phyloP scores from a whole-genome alignment of 768 basidiomycete species.

The Candolleomyces efflorescens region DNA sequence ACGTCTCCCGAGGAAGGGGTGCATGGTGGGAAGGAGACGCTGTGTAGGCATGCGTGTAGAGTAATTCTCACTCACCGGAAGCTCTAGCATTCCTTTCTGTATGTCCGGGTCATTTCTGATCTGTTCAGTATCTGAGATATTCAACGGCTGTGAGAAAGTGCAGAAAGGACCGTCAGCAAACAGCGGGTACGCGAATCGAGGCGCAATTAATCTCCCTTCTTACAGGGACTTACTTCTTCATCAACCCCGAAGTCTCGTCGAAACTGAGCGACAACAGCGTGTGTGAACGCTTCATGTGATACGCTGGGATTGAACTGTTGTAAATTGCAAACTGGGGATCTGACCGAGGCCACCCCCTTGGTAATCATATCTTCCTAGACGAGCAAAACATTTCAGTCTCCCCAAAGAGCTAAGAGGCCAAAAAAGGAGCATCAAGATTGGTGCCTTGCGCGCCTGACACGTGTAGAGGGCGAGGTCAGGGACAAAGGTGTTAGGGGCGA shows the following conservation, averaged over 20 bases:
- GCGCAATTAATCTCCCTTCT: neutral
- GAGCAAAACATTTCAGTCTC: neutral
- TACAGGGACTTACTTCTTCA: conserved; percentile 21
- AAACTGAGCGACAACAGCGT: conserved; percentile 69
- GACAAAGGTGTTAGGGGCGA: too few species aligned
- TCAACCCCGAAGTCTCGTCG: conserved; percentile 44
- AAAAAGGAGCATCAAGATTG: neutral
- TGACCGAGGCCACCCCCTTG: conserved; percentile 85
- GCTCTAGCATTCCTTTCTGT: conserved; percentile 62
- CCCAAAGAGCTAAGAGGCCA: neutral
- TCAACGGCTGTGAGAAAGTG: conserved; percentile 28
- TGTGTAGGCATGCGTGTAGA: neutral
- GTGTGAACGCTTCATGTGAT: conserved; percentile 67
- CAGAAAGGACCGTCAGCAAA: neutral
- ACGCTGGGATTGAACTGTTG: conserved; percentile 44
- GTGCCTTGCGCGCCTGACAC: too few species aligned
- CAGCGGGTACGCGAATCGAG: neutral
- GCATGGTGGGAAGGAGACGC: neutral
- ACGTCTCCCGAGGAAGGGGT: too few species aligned
- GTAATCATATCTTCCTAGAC: conserved; percentile 73
- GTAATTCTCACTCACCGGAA: conserved; percentile 48
- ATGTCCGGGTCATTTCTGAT: conserved; percentile 55
- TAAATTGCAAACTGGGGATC: conserved; percentile 89
- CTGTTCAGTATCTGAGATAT: conserved; percentile 43
- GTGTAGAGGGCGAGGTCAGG: too few species aligned